These are phyloP conservation scores for maize (Zea mays) DNA, from an alignment of 176 grass and related monocot species.

Conservation along the genomic window Zm-B73-REFERENCE-NAM-5.0 NC_050097.1:36797501-36798000, in stretches of 20 bases:
- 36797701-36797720: constrained; percentile 76
- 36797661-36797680: constrained; percentile 57
- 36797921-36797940: constrained; percentile 99
- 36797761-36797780: constrained; percentile 77
- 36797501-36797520: constrained; percentile 21
- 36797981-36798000: constrained; percentile 60
- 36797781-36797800: constrained; percentile 97
- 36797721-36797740: constrained; percentile 74
- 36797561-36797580: constrained; percentile 32
- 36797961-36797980: constrained; percentile 99
- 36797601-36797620: constrained; percentile 16
- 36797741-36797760: constrained; percentile 90
- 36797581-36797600: constrained; percentile 27
- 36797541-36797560: constrained; percentile 27
- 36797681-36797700: constrained; percentile 72
- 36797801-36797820: constrained; percentile 81
- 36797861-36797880: constrained; percentile 76
- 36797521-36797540: constrained; percentile 38
- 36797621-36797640: constrained; percentile 48
- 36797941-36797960: constrained; percentile 95
- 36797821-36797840: constrained; percentile 95
- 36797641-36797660: constrained; percentile 60
- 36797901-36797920: constrained; percentile 83
- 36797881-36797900: constrained; percentile 86
- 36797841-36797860: constrained; percentile 82